Base-by-base conservation (phyloP, 306 rosid species). In the Vicia faba region DNA sequence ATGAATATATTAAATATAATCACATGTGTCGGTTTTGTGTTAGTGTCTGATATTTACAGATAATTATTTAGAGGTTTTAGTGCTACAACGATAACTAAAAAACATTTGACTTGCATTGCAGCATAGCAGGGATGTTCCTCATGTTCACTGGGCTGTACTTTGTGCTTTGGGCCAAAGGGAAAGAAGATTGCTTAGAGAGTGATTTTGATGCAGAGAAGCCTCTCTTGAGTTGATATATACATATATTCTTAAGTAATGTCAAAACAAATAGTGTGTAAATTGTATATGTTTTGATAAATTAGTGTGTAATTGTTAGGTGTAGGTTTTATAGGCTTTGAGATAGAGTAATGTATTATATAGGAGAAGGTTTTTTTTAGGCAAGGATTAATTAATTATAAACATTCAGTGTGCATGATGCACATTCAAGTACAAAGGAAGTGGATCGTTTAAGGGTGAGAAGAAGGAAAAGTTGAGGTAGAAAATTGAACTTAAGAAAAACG, bases 161-260 rank as follows among this genome's bases (percentile, higher is more conserved):
- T 55, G 91, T 89, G 81, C 89, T 89, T 25, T 92, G 96, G 96
- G 93, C 96, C 3, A 92, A 89, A 82, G 93, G 88, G 18, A 92
- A 86, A 79, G 98, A 89, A 81, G 82, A 61, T 76, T 71, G 67
- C 74, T 48, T 61, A 25, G 79, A 73, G 62, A 78, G 78, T 77
- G 95, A 89, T 72, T 72, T 68, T 35, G 96, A 84, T 71, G 75
- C 82, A 56, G 79, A 79, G 88, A 89, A 86, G 84, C 96, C 96
- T 84, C 91, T 89, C 39, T 80, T 92, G 72, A 74, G 88, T 73
- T 86, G 77, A 89, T 70, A 2, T 39, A 1, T 70, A 2, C 29
- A 1, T 31, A 5, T 31, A 41, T 65, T 15, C 35, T 9, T 62
- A 44, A 41, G 57, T 15, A 44, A 41, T 63, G 23, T 38, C 48